These are phyloP conservation scores for Calonectria crousiana DNA, from an alignment of 2,329 filamentous ascomycete species.

Conservation along the genomic window DNA sequence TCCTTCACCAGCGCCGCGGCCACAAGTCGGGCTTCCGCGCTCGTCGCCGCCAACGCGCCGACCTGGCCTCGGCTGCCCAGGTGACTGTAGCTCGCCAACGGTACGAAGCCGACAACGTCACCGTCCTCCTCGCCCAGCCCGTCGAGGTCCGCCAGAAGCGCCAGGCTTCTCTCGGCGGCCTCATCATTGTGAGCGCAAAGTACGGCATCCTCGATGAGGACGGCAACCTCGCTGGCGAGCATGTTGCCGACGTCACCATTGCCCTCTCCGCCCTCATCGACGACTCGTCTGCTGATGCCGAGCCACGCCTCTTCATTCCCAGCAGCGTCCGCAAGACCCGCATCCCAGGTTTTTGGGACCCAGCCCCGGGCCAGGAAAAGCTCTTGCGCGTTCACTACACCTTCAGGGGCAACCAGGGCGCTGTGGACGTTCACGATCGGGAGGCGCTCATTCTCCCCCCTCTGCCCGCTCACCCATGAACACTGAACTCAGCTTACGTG, in stretches of 20 bases:
- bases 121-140: slow-evolving; percentile 55
- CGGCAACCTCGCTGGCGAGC: slow-evolving; percentile 51
- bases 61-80: slow-evolving; percentile 31
- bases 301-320: slow-evolving; percentile 53
- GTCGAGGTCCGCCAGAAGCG: slow-evolving; percentile 55
- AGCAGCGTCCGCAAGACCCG: slow-evolving; percentile 56
- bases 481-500: slow-evolving; percentile 5
- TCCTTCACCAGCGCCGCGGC: slow-evolving; percentile 35
- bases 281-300: slow-evolving; percentile 35
- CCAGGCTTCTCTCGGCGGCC: slow-evolving; percentile 49
- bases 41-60: slow-evolving; percentile 21
- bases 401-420: slow-evolving; percentile 50
- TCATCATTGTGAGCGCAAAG: slow-evolving; percentile 64
- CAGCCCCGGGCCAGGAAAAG: slow-evolving; percentile 58
- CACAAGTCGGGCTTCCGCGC: slow-evolving; percentile 4
- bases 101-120: slow-evolving; percentile 59
- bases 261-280: slow-evolving; percentile 61
- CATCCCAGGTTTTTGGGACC: slow-evolving; percentile 65
- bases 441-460: slow-evolving; percentile 43
- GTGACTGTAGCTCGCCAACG: slow-evolving; percentile 50
- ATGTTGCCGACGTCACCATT: slow-evolving; percentile 63
- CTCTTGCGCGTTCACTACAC: slow-evolving; percentile 59
- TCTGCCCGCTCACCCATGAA: slow-evolving; percentile 23
- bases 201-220: slow-evolving; percentile 55
- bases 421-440: slow-evolving; percentile 36